Evolutionary conservation across 441 rosid genomes (phyloP).

Genomic region (Euphorbia corollata): DNA sequence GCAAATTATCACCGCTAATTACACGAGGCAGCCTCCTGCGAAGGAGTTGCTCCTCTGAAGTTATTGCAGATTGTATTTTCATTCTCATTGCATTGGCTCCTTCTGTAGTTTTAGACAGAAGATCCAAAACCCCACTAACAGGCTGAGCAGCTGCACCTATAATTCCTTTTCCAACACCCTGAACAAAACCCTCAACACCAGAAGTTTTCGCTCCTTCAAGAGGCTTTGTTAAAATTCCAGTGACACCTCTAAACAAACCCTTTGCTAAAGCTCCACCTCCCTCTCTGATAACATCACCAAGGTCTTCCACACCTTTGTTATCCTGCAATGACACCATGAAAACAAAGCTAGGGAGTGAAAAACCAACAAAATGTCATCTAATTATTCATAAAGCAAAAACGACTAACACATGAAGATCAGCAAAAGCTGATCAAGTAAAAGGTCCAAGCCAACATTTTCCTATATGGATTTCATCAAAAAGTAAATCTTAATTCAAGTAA

Average conservation of each 20-base stretch:
- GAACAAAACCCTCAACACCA: slow-evolving; percentile 97
- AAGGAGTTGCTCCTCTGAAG: slow-evolving; percentile 96
- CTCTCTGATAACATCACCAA: slow-evolving; percentile 92
- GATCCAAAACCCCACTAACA: slow-evolving; percentile 97
- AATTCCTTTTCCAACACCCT: slow-evolving; percentile 96
- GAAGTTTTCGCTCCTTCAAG: slow-evolving; percentile 95
- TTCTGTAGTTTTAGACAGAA: slow-evolving; percentile 95
- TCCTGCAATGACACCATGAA: slow-evolving; percentile 44
- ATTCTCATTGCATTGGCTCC: slow-evolving; percentile 99
- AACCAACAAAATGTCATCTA: background rate
- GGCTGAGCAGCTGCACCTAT: slow-evolving; percentile 99
- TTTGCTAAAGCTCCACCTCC: slow-evolving; percentile 99
- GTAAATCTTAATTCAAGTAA: background rate
- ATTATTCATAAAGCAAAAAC: background rate
- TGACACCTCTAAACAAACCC: slow-evolving; percentile 95
- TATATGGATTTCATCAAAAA: background rate
- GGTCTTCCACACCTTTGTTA: slow-evolving; percentile 92
- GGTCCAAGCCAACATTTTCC: background rate
- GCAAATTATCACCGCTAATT: slow-evolving; percentile 82
- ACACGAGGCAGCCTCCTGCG: slow-evolving; percentile 91
- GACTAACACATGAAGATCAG: background rate
- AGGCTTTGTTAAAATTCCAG: slow-evolving; percentile 96
- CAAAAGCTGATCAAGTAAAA: background rate
- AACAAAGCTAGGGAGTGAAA: background rate
- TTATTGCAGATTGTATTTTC: slow-evolving; percentile 92